phyloP scores from a whole-genome alignment of 805 yeast species.

The Candida wancherniae region DNA sequence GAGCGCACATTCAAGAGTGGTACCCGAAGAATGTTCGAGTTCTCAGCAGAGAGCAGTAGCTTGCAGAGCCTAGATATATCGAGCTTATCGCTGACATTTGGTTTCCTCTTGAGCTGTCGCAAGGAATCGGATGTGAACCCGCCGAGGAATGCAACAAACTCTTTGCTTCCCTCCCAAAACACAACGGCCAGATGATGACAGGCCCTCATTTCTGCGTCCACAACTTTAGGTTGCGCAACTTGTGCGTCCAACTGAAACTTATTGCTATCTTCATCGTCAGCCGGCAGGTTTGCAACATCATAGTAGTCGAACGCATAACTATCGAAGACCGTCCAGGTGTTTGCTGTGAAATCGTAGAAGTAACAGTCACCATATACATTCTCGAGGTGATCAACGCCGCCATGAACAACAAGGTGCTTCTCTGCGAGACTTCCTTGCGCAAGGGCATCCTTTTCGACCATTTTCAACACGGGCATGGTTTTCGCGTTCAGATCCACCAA shows the following conservation, averaged over 20 bases:
- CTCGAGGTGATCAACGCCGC: conserved; percentile 32
- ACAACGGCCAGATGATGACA: conserved; percentile 38
- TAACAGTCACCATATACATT: conserved; percentile 31
- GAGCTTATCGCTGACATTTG: conserved; percentile 29
- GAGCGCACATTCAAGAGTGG: conserved; percentile 35
- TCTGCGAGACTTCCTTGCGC: conserved; percentile 20
- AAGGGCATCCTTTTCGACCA: conserved; percentile 2
- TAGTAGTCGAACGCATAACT: conserved; percentile 37
- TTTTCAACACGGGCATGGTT: no score
- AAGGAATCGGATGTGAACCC: conserved; percentile 37
- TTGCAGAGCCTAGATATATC: conserved; percentile 32
- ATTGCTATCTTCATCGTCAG: conserved; percentile 27
- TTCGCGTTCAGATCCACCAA: neutral
- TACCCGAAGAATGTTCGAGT: conserved; percentile 28
- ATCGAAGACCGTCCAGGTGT: conserved; percentile 29
- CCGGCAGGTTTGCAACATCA: conserved; percentile 22
- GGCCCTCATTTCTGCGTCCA: conserved; percentile 39
- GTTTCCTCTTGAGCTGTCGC: conserved; percentile 25
- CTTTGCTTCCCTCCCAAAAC: conserved; percentile 29
- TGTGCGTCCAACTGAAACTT: conserved; percentile 21
- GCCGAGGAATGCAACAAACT: conserved; percentile 35
- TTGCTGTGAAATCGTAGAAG: conserved; percentile 28
- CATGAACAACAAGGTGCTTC: conserved; percentile 34
- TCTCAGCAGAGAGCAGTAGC: conserved; percentile 25
- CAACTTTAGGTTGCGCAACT: conserved; percentile 23